These are phyloP conservation scores for Fusarium subglutinans DNA, from an alignment of 2,329 filamentous ascomycete species.

Conservation along the genomic window DNA sequence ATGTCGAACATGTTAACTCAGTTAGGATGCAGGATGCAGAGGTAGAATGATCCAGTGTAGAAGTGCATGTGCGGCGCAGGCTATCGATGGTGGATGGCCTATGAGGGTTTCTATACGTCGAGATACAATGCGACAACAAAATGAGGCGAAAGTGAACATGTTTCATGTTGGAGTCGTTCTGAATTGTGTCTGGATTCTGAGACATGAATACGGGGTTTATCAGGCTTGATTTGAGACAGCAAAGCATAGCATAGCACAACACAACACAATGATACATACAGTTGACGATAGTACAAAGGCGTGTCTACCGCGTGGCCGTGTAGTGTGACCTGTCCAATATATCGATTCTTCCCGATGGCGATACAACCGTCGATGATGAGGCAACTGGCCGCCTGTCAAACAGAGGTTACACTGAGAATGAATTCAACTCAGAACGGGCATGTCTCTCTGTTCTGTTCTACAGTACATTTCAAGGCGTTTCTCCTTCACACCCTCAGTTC, in stretches of 20 bases:
- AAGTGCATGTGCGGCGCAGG: slow-evolving; percentile 12
- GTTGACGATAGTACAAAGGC: neutral
- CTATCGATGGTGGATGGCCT: slow-evolving; percentile 12
- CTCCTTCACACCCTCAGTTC: slow-evolving; percentile 12
- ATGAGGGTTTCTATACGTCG: slow-evolving; percentile 11
- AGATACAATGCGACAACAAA: slow-evolving; percentile 4
- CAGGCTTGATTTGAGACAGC: neutral
- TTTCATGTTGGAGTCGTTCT: slow-evolving; percentile 1
- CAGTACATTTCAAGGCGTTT: neutral
- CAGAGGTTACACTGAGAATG: slow-evolving; percentile 5
- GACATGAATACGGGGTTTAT: neutral
- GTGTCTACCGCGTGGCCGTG: slow-evolving; percentile 23
- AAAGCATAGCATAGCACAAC: neutral
- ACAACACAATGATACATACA: neutral
- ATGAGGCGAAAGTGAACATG: slow-evolving; percentile 22
- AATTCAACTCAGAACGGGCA: neutral
- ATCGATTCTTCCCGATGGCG: neutral
- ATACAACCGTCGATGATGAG: slow-evolving; percentile 3
- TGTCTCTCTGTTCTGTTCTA: neutral
- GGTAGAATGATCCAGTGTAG: slow-evolving; percentile 8
- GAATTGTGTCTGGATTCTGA: neutral
- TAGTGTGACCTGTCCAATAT: slow-evolving; percentile 17
- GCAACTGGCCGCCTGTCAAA: slow-evolving; percentile 21
- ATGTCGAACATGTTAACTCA: slow-evolving; percentile 6
- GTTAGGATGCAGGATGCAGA: neutral